Conservation (phyloP, 2,329 filamentous ascomycete genomes). For the Claviceps arundinis region DNA sequence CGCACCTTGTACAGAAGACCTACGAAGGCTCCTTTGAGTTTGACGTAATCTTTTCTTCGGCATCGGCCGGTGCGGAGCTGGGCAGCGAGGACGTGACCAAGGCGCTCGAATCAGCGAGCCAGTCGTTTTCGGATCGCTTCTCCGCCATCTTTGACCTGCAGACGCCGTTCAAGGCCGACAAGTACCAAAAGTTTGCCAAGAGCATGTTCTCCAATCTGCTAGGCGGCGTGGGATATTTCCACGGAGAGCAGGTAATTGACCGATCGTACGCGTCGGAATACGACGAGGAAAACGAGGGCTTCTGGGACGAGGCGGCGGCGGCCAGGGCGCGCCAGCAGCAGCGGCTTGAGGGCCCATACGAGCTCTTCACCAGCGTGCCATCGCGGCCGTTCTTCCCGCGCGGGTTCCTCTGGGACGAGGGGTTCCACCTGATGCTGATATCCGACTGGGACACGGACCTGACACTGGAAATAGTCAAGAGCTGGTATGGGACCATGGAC, state of each 20-base stretch:
- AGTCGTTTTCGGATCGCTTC: conserved; percentile 64
- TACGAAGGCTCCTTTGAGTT: conserved; percentile 89
- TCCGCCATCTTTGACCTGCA: conserved; percentile 51
- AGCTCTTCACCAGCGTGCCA: conserved; percentile 83
- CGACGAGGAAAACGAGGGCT: conserved; percentile 86
- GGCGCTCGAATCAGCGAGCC: conserved; percentile 52
- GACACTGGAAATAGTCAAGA: conserved; percentile 74
- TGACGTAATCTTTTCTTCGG: conserved; percentile 80
- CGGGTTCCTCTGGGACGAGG: conserved; percentile 96
- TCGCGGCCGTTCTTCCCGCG: conserved; percentile 92
- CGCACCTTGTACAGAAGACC: conserved; percentile 81
- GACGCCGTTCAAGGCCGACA: conserved; percentile 58
- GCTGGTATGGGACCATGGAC: conserved; percentile 94
- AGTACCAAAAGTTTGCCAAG: conserved; percentile 69
- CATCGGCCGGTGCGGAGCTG: conserved; percentile 44
- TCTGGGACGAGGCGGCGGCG: conserved; percentile 83
- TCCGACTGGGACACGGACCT: conserved; percentile 91
- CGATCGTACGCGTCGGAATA: conserved; percentile 86
- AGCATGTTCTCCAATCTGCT: conserved; percentile 90
- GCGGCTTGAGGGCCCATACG: conserved; percentile 64
- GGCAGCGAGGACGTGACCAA: conserved; percentile 52
- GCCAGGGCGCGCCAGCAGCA: conserved; percentile 58
- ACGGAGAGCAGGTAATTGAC: conserved; percentile 78
- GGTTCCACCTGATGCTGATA: conserved; percentile 84
- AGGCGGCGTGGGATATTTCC: conserved; percentile 90